Evolutionary conservation across 176 grass and related monocot species (phyloP), one percentile per base, ranked within the genome.

Genomic region (Musa acuminata): DNA sequence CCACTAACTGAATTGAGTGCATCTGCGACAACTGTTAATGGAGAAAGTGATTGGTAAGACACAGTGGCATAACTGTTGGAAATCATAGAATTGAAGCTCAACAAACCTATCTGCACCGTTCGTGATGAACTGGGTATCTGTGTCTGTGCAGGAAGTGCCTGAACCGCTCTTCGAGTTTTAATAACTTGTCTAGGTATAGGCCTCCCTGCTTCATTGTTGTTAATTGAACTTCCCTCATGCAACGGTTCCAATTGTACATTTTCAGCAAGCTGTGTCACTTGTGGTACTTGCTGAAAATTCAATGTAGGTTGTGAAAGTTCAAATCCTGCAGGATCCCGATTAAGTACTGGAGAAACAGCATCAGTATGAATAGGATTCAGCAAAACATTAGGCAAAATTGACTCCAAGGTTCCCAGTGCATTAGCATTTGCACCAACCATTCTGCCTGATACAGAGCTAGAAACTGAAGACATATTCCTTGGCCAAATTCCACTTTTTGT

Each of bases 381-480:
- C 64, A 91, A 60, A 72, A 85, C 72, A 80, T 75, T 74, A 74
- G 91, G 88, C 9, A 89, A 64, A 87, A 94, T 80, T 62, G 95
- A 89, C 72, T 91, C 90, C 73, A 93, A 84, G 51, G 85, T 98
- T 74, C 90, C 94, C 75, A 84, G 63, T 73, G 84, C 85, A 80
- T 59, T 73, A 62, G 71, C 64, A 53, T 77, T 73, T 77, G 83
- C 55, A 63, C 27, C 62, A 69, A 69, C 72, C 64, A 76, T n/a
- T 75, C 66, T 76, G 24, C 66, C 24, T 77, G 71, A 71, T n/a
- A 52, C 21, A 65, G 11, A 26, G 22, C 21, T 12, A 27, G 62
- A 27, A 14, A 11, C 26, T 25, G 14, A 77, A 52, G 48, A 16
- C 19, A 52, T 21, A 22, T 50, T 48, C 1, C 10, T 10, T 11